Base-by-base conservation (phyloP, 2,329 filamentous ascomycete species). In the Epichloe glyceriae region DNA sequence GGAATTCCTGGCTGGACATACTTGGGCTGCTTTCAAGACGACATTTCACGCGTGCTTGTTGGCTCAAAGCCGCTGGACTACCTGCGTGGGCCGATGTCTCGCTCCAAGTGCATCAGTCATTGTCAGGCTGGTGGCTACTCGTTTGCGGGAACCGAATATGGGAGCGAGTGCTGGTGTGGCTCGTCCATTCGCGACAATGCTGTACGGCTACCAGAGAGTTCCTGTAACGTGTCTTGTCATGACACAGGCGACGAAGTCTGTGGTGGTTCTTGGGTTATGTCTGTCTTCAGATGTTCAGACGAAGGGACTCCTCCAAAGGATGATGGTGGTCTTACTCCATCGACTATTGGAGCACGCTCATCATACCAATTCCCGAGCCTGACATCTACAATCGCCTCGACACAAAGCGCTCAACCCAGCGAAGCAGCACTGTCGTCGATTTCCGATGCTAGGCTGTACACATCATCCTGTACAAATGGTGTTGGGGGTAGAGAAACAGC, bases 141-240 rank as follows among this genome's bases (percentile, higher is more conserved):
- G 2, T 69, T 73, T 52, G 74, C 75, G 5, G 76, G 75, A 5
- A 64, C 75, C 0, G 73, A 79, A 58, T 73, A 72, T 54, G 66
- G 64, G 7, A 60, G 62, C 19, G 72, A 79, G 56, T 80, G 77
- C 59, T 80, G 71, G 66, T 81, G 75, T 54, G 72, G 68, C 35
- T 55, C 56, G 11, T 53, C 53, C 3, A 58, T 63, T 35, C 58
- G 53, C 4, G 54, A 55, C 46, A 56, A 60, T 45, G 55, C 56
- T 3, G 50, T 60, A 19, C 52, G 55, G 35, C 48, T 62, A 15
- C 60, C 61, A 3, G 58, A 61, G 22, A 54, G 45, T 4, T 57
- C 54, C 20, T 64, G 61, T 34, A 52, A 54, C 33, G 56, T 52
- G 17, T 48, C 55, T 3, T 63, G 59, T 40, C 53, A 56, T 40